phyloP scores from a whole-genome alignment of 2,329 filamentous ascomycete genomes.

The Claviceps capensis region DNA sequence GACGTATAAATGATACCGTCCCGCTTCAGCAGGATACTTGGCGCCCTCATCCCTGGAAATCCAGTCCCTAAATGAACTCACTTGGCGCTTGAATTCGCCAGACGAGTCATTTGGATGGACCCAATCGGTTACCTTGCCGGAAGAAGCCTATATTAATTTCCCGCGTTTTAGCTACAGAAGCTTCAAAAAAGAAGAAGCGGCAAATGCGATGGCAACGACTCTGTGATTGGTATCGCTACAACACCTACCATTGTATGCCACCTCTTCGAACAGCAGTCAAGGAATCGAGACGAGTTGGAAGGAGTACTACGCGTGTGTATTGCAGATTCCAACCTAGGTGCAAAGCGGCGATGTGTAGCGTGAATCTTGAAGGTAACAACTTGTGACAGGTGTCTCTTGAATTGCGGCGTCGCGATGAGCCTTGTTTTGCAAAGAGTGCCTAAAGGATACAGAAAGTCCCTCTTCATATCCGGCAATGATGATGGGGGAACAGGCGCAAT shows the following conservation, averaged over 20 bases:
- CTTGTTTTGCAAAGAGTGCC: background rate
- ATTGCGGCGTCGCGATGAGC: background rate
- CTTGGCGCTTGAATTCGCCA: slow-evolving; percentile 87
- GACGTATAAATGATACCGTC: slow-evolving; percentile 86
- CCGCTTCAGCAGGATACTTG: slow-evolving; percentile 73
- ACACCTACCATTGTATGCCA: background rate
- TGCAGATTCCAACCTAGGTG: background rate
- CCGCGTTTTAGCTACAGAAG: background rate
- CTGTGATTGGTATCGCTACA: too few species aligned
- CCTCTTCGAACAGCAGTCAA: background rate
- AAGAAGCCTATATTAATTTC: slow-evolving; percentile 3
- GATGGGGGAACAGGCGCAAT: background rate
- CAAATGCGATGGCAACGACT: background rate
- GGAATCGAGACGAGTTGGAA: background rate
- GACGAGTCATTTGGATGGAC: slow-evolving; percentile 61
- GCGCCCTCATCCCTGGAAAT: slow-evolving; percentile 61
- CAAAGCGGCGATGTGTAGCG: background rate
- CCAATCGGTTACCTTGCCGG: slow-evolving; percentile 56
- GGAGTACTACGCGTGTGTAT: background rate
- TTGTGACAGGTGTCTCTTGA: background rate
- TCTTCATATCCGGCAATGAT: background rate
- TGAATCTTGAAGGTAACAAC: background rate
- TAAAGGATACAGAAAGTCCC: background rate
- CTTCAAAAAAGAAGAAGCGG: background rate
- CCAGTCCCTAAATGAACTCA: slow-evolving; percentile 67